Conservation (phyloP, 352 stramenopile genomes). For the Phytophthora tentaculata region DNA sequence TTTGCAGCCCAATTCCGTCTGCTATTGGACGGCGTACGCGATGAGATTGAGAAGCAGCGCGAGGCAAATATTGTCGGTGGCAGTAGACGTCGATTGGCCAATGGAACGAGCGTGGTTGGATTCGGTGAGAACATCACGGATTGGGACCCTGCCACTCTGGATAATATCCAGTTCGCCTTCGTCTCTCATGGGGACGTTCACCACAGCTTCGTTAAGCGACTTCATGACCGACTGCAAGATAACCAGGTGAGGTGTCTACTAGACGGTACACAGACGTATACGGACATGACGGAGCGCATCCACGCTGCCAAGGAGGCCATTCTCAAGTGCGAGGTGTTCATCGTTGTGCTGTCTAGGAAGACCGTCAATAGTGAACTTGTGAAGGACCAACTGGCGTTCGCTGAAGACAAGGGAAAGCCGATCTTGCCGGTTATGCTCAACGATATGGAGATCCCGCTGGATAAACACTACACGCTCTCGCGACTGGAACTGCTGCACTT, state of each 20-base stretch:
- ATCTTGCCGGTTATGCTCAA: conserved; percentile 84
- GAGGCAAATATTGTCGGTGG: conserved; percentile 52
- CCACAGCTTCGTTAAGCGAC: conserved; percentile 61
- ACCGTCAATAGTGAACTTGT: conserved; percentile 76
- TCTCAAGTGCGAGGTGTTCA: conserved; percentile 74
- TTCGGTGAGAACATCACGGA: conserved; percentile 48
- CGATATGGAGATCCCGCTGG: conserved; percentile 70
- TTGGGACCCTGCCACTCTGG: conserved; percentile 39
- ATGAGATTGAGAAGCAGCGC: conserved; percentile 78
- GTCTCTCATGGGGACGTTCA: conserved; percentile 78
- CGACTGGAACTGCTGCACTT: conserved; percentile 80
- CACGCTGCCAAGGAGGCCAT: conserved; percentile 79
- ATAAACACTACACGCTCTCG: conserved; percentile 83
- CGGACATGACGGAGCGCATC: conserved; percentile 70
- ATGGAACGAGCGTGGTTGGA: conserved; percentile 34
- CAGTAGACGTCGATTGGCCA: conserved; percentile 36
- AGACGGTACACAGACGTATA: conserved; percentile 52
- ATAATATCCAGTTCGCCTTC: conserved; percentile 66
- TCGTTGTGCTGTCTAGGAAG: conserved; percentile 75
- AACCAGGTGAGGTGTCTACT: conserved; percentile 58
- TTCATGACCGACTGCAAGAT: conserved; percentile 65
- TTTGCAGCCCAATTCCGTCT: conserved; percentile 67
- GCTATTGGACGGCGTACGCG: conserved; percentile 73
- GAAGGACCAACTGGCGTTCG: conserved; percentile 81
- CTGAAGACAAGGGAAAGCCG: conserved; percentile 73